These are phyloP conservation scores for Krasilnikovozyma curviuscula DNA, from an alignment of 768 basidiomycete genomes.

Conservation along the genomic window DNA sequence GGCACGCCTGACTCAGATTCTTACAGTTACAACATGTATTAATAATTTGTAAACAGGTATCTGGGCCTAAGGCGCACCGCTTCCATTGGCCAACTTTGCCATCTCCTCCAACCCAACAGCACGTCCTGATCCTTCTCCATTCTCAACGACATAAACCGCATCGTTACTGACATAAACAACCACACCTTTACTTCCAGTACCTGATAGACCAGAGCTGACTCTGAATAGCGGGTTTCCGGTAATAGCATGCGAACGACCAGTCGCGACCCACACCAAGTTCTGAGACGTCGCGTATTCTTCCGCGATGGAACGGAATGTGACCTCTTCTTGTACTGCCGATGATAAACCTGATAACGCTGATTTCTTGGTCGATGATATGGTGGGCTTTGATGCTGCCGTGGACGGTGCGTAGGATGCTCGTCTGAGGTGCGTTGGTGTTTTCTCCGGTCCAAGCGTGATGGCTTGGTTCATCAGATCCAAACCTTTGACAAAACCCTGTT, in stretches of 20 bases:
- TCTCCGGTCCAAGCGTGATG: slow-evolving; percentile 63
- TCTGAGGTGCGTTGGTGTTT: slow-evolving; percentile 31
- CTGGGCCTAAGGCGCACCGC: no score
- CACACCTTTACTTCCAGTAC: no score
- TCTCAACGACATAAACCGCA: slow-evolving; percentile 65
- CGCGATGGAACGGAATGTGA: slow-evolving; percentile 81
- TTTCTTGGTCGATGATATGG: slow-evolving; percentile 18
- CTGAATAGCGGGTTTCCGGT: slow-evolving; percentile 81
- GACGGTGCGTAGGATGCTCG: not conserved
- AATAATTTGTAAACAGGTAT: no score
- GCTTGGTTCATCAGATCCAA: slow-evolving; percentile 89
- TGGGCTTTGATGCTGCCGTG: slow-evolving; percentile 19
- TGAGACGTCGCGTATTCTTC: slow-evolving; percentile 72
- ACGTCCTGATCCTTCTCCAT: slow-evolving; percentile 29
- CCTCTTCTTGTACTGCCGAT: slow-evolving; percentile 32
- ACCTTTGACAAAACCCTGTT: slow-evolving; percentile 66
- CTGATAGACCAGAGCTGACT: slow-evolving; percentile 55
- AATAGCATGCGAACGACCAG: slow-evolving; percentile 60
- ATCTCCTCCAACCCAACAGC: not conserved
- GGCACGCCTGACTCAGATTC: no score
- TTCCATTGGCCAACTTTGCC: not conserved
- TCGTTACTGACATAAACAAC: slow-evolving; percentile 80
- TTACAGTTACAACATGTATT: no score
- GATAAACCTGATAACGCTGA: slow-evolving; percentile 5
- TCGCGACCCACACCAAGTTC: slow-evolving; percentile 75